Evolutionary conservation across 2,329 filamentous ascomycete species (phyloP).

Genomic region (Corinectria fuckeliana): DNA sequence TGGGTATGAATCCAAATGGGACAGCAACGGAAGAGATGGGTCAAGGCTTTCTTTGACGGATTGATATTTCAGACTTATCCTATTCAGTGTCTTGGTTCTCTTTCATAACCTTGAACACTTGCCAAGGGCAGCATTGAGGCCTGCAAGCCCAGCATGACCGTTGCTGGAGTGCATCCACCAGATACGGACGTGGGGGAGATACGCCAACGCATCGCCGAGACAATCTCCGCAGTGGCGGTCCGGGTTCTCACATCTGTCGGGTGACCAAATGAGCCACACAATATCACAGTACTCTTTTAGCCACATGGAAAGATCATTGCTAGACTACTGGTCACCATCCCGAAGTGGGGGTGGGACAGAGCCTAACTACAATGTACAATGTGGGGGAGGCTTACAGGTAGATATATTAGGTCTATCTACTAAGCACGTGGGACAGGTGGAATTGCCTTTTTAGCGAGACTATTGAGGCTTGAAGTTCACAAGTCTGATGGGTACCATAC

Average conservation of each 20-base stretch:
- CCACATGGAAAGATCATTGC: no score
- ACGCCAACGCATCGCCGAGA: background rate
- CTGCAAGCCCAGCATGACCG: background rate
- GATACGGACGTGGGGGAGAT: background rate
- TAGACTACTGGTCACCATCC: background rate
- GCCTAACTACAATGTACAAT: background rate
- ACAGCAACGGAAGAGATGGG: background rate
- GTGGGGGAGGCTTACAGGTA: background rate
- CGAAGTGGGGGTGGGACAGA: background rate
- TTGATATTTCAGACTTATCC: background rate
- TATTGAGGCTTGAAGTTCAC: background rate
- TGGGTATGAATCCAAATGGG: background rate
- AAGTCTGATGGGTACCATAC: background rate
- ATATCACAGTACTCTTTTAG: no score
- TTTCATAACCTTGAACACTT: background rate
- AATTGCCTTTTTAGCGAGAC: background rate
- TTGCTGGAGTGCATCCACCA: background rate
- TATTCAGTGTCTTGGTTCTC: background rate
- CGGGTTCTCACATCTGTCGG: background rate
- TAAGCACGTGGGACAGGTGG: background rate
- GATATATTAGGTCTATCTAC: no score
- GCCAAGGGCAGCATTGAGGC: background rate
- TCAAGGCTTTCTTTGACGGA: background rate
- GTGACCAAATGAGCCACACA: background rate
- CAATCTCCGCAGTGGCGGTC: background rate